Conservation (phyloP, 768 basidiomycete genomes). For the Fomitopsis pulvina region DNA sequence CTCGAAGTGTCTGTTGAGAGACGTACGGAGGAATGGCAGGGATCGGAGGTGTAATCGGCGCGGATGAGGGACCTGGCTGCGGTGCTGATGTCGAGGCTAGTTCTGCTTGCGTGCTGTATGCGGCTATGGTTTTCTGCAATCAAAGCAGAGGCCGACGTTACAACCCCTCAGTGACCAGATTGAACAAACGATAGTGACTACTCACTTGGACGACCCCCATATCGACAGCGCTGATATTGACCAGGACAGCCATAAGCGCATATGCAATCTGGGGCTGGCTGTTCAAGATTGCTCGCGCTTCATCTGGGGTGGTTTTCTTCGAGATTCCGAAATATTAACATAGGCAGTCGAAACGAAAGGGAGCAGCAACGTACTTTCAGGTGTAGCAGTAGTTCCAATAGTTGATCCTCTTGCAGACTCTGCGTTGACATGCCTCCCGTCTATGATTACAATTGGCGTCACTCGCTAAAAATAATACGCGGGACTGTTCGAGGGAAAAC, state of each 20-base stretch:
- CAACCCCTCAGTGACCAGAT: neutral
- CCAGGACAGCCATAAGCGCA: conserved; percentile 72
- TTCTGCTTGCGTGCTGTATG: conserved; percentile 33
- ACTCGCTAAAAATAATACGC: no score
- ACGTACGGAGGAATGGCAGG: conserved; percentile 23
- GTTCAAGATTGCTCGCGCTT: conserved; percentile 63
- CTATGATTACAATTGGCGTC: neutral
- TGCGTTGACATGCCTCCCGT: conserved; percentile 42
- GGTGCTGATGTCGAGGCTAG: conserved; percentile 23
- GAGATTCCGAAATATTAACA: neutral
- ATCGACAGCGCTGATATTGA: conserved; percentile 67
- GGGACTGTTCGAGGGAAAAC: no score
- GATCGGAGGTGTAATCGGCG: conserved; percentile 22
- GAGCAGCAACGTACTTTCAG: conserved; percentile 41
- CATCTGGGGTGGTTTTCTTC: conserved; percentile 70
- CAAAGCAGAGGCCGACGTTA: neutral
- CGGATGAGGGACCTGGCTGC: conserved; percentile 20
- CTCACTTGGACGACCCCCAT: conserved; percentile 70
- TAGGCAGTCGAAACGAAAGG: neutral
- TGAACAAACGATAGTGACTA: neutral
- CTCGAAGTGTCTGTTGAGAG: conserved; percentile 8
- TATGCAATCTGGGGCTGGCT: conserved; percentile 72
- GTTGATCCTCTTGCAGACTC: conserved; percentile 53
- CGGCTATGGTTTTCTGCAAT: conserved; percentile 56
- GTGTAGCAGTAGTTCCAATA: conserved; percentile 69